Evolutionary conservation across 495 filamentous ascomycete genomes (phyloP), one percentile per base, ranked within the genome.

Genomic region (Xylaria nigripes): DNA sequence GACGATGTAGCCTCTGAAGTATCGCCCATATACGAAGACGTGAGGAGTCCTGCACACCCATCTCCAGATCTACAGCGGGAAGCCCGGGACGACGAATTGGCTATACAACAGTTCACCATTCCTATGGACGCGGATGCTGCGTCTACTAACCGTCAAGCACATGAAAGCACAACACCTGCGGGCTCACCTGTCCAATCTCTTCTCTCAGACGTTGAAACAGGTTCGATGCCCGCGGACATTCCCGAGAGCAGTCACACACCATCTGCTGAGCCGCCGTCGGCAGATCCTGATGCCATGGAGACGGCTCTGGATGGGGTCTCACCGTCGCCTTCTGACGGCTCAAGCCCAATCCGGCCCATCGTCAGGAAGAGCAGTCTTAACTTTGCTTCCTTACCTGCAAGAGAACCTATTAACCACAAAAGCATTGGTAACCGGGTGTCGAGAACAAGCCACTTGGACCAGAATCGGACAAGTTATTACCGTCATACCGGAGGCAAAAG

Each of bases 311-410:
- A 82, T 55, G 76, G 80, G 32, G 75, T 81, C 18, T 68, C 72
- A 9, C 63, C 66, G 36, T 79, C 77, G 1, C 71, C 71, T 29
- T 79, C 76, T 10, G 76, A 73, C 24, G 66, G 59, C 29, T 78
- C 70, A 41, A 79, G 76, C 56, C 76, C 76, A 1, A 72, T 77
- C 41, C 55, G 72, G 52, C 73, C 72, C n/a, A 47, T 72, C 45
- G 68, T 94, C 47, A 85, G 92, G 30, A 96, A 96, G 74, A 96
- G 90, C 68, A 96, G 92, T 61, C 76, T 97, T 47, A 91, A 83
- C 47, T 96, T 98, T 69, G 86, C 94, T 12, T 87, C 93, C 2
- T 74, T 98, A 3, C 93, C 93, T 47, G 88, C 91, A 7, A 83
- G 93, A 36, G 92, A 96, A 64, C 93, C 91, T 24, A 73, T 96